A percentile compares a stretch with the other conserved stretches of the same genome.
Evolutionary conservation across 78 protist genomes (phyloP).

Genomic region (Chrysochromulina tobinii): DNA sequence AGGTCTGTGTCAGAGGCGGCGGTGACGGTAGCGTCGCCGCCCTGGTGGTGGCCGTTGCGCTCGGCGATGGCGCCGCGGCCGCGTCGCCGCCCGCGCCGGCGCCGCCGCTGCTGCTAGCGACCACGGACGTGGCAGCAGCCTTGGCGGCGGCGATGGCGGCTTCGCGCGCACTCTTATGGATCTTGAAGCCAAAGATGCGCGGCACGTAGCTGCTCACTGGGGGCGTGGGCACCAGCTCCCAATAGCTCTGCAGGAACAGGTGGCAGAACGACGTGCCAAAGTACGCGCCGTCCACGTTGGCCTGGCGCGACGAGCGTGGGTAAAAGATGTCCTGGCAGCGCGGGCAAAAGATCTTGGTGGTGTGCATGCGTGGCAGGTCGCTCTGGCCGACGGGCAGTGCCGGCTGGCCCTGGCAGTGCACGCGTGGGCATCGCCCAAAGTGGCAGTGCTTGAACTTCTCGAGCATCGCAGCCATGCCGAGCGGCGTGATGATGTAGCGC

Average conservation of each 20-base stretch:
- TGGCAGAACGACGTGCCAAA: slow-evolving; percentile 96
- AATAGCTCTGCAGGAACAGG: slow-evolving; percentile 73
- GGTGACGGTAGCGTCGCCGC: too few species aligned
- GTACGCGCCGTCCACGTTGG: slow-evolving; percentile 90
- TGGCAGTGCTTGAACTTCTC: slow-evolving; percentile 29
- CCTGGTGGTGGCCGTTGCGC: too few species aligned
- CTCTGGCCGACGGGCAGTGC: slow-evolving; percentile 38
- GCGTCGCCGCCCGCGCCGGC: too few species aligned
- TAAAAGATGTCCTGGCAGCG: slow-evolving; percentile 24
- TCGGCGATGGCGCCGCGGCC: too few species aligned
- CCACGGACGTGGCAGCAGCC: too few species aligned
- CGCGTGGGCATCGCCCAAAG: slow-evolving; percentile 53
- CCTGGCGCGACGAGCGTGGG: slow-evolving; percentile 19
- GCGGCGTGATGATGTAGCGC: slow-evolving; percentile 85
- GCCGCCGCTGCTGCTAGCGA: too few species aligned
- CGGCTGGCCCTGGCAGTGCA: slow-evolving; percentile 33
- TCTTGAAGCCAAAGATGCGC: slow-evolving; percentile 85
- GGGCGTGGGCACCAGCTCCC: slow-evolving; percentile 66
- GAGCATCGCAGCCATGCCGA: slow-evolving; percentile 89
- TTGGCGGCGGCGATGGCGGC: not conserved
- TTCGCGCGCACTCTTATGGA: slow-evolving; percentile 38
- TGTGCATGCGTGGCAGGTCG: slow-evolving; percentile 6
- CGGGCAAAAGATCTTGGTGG: not conserved
- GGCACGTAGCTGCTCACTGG: slow-evolving; percentile 69
- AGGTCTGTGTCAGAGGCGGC: too few species aligned